Conservation (phyloP, 441 rosid genomes). For the Brassica hybrid region DNA sequence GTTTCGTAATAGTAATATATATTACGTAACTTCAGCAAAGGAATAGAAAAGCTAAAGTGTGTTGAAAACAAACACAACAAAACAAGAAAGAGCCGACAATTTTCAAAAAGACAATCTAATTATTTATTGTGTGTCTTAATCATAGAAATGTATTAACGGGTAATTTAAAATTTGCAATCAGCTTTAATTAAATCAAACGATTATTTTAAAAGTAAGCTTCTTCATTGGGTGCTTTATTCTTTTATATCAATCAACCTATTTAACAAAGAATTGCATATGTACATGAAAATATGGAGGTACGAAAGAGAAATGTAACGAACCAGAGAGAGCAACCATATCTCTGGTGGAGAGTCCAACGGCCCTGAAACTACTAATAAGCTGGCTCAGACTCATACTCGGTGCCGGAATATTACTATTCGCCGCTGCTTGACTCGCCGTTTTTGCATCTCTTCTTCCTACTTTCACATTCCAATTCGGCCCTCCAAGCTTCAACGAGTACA, state of each 20-base stretch:
- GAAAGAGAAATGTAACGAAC: slow-evolving; percentile 39
- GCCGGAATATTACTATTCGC: slow-evolving; percentile 77
- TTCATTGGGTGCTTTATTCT: neutral
- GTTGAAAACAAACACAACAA: slow-evolving; percentile 26
- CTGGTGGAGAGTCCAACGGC: slow-evolving; percentile 73
- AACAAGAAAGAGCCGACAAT: slow-evolving; percentile 14
- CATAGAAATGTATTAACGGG: neutral
- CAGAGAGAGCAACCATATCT: slow-evolving; percentile 87
- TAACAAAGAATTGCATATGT: slow-evolving; percentile 3
- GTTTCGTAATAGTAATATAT: neutral
- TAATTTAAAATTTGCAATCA: neutral
- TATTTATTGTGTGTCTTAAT: slow-evolving; percentile 25
- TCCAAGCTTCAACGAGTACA: slow-evolving; percentile 57
- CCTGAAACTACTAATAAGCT: slow-evolving; percentile 62
- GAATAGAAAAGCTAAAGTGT: slow-evolving; percentile 25
- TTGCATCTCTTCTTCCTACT: slow-evolving; percentile 87
- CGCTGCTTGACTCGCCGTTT: slow-evolving; percentile 74
- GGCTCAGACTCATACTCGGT: slow-evolving; percentile 67
- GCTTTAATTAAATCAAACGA: neutral
- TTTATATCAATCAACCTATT: neutral
- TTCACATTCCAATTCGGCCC: slow-evolving; percentile 82
- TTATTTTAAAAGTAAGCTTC: neutral
- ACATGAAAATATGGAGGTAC: neutral
- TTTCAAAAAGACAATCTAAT: slow-evolving; percentile 19
- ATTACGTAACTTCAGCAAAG: slow-evolving; percentile 6